phyloP scores from a whole-genome alignment of 257 asterid species.

The Solanum stenotomum region DNA sequence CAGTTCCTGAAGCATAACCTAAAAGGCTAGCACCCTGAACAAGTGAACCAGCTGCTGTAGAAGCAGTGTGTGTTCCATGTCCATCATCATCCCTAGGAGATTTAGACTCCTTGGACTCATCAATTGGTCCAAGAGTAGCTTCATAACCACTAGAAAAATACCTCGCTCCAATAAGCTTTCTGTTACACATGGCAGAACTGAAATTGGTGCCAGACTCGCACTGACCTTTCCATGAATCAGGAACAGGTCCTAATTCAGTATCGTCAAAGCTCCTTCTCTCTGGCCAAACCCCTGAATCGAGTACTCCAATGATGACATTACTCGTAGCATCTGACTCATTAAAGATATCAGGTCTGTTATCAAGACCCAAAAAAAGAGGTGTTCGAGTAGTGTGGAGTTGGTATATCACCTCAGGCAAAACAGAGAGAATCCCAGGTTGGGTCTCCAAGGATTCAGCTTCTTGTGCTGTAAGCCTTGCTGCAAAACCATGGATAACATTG shows the following conservation, averaged over 20 bases:
- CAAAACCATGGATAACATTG: constrained; percentile 61
- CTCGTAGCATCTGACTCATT: constrained; percentile 44
- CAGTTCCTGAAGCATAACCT: constrained; percentile 73
- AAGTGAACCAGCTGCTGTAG: constrained; percentile 70
- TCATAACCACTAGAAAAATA: constrained; percentile 66
- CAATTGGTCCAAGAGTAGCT: constrained; percentile 63
- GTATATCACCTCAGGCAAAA: constrained; percentile 46
- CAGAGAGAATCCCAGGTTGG: constrained; percentile 54
- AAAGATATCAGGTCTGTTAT: constrained; percentile 42
- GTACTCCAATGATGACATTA: constrained; percentile 55
- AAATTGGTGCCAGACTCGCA: constrained; percentile 78
- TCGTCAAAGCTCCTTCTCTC: constrained; percentile 82
- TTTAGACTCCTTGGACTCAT: constrained; percentile 50
- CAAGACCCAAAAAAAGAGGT: constrained; percentile 65
- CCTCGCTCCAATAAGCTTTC: constrained; percentile 71
- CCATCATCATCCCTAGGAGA: constrained; percentile 87
- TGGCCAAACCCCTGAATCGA: constrained; percentile 94
- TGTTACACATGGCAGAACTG: constrained; percentile 42
- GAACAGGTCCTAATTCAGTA: constrained; percentile 54
- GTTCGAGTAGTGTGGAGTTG: constrained; percentile 89
- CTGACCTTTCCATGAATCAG: constrained; percentile 66
- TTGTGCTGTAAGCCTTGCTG: constrained; percentile 44
- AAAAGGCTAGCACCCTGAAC: constrained; percentile 63
- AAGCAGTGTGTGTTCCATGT: constrained; percentile 82
- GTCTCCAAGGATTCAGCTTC: constrained; percentile 40